Percentiles rank a stretch among this genome's conserved stretches.
phyloP scores from a whole-genome alignment of 202 grass and related monocot species.

The Carex sylvatica region DNA sequence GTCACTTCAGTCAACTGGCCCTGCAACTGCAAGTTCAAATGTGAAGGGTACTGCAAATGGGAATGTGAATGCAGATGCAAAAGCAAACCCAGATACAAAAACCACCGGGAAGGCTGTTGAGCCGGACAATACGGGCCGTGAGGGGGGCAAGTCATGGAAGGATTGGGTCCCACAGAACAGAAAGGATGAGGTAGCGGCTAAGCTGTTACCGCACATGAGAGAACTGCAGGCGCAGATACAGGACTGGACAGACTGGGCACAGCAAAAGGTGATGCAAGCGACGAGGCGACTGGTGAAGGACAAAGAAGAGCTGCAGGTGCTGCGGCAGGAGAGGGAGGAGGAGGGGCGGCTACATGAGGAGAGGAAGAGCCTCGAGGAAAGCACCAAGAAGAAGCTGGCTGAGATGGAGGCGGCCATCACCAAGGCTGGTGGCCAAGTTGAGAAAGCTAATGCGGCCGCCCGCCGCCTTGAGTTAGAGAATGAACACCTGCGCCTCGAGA shows the following conservation, averaged over 20 bases:
- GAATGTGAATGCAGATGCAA: constrained; percentile 31
- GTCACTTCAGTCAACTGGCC: neutral
- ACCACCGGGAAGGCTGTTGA: constrained; percentile 40
- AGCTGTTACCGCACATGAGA: constrained; percentile 71
- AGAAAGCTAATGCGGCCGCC: constrained; percentile 64
- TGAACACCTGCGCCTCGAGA: constrained; percentile 57
- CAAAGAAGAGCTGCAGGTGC: constrained; percentile 71
- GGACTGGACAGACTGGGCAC: constrained; percentile 93
- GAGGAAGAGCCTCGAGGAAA: constrained; percentile 67
- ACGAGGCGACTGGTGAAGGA: constrained; percentile 75
- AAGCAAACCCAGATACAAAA: constrained; percentile 24
- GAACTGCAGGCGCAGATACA: constrained; percentile 67
- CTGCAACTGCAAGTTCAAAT: neutral
- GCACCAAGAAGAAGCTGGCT: constrained; percentile 74
- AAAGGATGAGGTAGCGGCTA: constrained; percentile 72
- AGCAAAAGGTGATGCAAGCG: constrained; percentile 95
- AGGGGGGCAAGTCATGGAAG: constrained; percentile 44
- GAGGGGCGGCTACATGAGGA: constrained; percentile 58
- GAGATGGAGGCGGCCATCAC: constrained; percentile 91
- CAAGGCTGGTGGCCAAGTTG: constrained; percentile 60
- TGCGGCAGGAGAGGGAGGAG: constrained; percentile 80
- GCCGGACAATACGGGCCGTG: constrained; percentile 28
- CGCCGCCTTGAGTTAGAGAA: constrained; percentile 60
- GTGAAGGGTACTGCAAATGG: constrained; percentile 8
- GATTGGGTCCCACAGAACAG: constrained; percentile 77